Evolutionary conservation across 371 early-diverging fungal species (phyloP).

Genomic region (Mucor ambiguus): DNA sequence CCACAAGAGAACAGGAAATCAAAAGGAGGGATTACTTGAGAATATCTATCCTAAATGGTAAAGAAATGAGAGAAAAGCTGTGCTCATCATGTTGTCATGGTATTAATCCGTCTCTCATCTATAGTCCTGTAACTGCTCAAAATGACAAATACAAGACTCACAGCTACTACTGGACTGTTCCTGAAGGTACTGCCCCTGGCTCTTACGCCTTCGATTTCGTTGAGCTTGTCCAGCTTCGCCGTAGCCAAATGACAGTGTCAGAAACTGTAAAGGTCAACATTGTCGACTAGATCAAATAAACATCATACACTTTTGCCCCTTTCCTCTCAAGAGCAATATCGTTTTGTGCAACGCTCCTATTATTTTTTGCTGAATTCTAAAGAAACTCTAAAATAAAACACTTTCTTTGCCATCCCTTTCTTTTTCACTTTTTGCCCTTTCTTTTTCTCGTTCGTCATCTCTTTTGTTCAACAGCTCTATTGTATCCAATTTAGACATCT

Average conservation of each 20-base stretch:
- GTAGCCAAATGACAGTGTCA: slow-evolving; percentile 31
- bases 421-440: not conserved
- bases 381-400: slow-evolving; percentile 3
- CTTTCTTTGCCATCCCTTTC: not conserved
- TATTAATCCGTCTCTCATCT: not conserved
- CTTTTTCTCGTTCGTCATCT: not conserved
- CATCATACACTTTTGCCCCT: slow-evolving; percentile 7
- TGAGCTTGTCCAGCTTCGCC: slow-evolving; percentile 31
- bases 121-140: slow-evolving; percentile 34
- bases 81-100: not conserved
- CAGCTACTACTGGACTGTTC: slow-evolving; percentile 46
- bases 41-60: slow-evolving; percentile 40
- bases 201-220: slow-evolving; percentile 47
- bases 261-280: slow-evolving; percentile 41
- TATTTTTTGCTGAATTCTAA: slow-evolving; percentile 3
- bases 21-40: slow-evolving; percentile 39
- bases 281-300: slow-evolving; percentile 27
- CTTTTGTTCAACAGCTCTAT: not conserved
- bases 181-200: slow-evolving; percentile 49
- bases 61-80: slow-evolving; percentile 6
- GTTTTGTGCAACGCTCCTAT: not conserved
- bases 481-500: not conserved
- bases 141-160: slow-evolving; percentile 32
- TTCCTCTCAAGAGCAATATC: not conserved
- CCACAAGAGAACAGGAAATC: slow-evolving; percentile 44